These are phyloP conservation scores for Alopecurus myosuroides DNA, from an alignment of 176 grass and related monocot genomes.

Conservation along the genomic window DNA sequence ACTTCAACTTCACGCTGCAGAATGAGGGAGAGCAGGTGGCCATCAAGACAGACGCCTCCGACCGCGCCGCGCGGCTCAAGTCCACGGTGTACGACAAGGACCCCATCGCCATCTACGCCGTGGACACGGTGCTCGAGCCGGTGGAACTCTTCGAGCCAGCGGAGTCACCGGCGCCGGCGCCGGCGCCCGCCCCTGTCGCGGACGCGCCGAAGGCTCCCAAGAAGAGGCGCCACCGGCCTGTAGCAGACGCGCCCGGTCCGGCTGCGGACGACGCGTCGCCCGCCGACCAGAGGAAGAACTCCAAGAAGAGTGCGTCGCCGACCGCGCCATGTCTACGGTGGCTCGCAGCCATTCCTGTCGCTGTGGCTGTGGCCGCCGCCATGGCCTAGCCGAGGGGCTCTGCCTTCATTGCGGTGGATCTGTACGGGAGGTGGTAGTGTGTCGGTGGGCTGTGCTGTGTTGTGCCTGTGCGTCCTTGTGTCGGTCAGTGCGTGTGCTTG, in stretches of 20 bases:
- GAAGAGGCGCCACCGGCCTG: conserved; percentile 21
- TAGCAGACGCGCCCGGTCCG: conserved; percentile 50
- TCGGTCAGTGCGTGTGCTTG: conserved; percentile 1
- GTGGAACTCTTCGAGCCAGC: conserved; percentile 65
- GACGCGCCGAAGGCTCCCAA: conserved; percentile 45
- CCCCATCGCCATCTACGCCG: conserved; percentile 60
- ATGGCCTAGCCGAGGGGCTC: conserved; percentile 29
- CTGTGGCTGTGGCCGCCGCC: not conserved
- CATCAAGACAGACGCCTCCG: conserved; percentile 40
- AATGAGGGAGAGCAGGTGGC: conserved; percentile 68
- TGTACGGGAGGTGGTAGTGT: not conserved
- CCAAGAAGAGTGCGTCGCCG: conserved; percentile 35
- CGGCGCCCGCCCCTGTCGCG: conserved; percentile 21
- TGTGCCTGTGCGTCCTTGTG: not conserved
- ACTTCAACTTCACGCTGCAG: conserved; percentile 89
- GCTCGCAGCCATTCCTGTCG: conserved; percentile 13
- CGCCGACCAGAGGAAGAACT: conserved; percentile 47
- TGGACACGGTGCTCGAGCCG: conserved; percentile 57
- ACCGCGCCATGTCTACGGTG: not conserved
- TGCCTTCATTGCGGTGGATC: conserved; percentile 3
- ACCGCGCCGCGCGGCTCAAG: conserved; percentile 31
- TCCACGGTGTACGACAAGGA: conserved; percentile 57
- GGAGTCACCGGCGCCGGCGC: conserved; percentile 31
- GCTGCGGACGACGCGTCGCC: conserved; percentile 23
- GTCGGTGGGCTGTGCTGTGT: conserved; percentile 13